Conservation (phyloP, 139 green algal genomes). For the Ettlia oleoabundans region DNA sequence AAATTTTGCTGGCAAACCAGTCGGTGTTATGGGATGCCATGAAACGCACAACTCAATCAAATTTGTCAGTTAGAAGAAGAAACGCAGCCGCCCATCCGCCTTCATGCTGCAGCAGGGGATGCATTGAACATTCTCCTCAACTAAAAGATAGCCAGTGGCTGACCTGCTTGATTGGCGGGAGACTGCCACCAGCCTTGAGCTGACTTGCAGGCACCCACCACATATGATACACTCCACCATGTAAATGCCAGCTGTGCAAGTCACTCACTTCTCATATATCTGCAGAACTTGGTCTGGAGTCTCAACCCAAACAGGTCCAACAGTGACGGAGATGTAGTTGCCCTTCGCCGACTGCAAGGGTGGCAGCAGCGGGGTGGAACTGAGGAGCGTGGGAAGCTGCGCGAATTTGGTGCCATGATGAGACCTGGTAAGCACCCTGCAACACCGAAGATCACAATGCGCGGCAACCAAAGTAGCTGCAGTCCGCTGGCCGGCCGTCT, state of each 20-base stretch:
- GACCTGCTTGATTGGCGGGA: not conserved
- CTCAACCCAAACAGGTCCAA: slow-evolving; percentile 40
- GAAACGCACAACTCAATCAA: not conserved
- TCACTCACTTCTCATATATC: not conserved
- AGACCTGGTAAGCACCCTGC: no score
- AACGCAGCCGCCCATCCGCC: slow-evolving; percentile 16
- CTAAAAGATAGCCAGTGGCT: no score
- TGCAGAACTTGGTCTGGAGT: slow-evolving; percentile 48
- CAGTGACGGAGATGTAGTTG: not conserved
- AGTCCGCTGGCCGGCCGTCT: no score
- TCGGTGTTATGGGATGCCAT: no score
- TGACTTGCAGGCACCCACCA: not conserved
- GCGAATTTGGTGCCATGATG: no score
- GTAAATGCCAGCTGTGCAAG: not conserved
- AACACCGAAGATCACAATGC: no score
- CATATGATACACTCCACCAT: not conserved
- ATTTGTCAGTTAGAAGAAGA: slow-evolving; percentile 40
- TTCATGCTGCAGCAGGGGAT: slow-evolving; percentile 24
- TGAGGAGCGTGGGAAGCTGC: no score
- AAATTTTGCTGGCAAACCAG: not conserved
- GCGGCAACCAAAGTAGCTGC: no score
- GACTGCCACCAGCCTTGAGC: not conserved
- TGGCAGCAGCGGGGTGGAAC: no score
- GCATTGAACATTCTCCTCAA: no score
- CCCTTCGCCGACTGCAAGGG: no score